Conservation (phyloP, 2,329 filamentous ascomycete species). For the Colletotrichum melonis region DNA sequence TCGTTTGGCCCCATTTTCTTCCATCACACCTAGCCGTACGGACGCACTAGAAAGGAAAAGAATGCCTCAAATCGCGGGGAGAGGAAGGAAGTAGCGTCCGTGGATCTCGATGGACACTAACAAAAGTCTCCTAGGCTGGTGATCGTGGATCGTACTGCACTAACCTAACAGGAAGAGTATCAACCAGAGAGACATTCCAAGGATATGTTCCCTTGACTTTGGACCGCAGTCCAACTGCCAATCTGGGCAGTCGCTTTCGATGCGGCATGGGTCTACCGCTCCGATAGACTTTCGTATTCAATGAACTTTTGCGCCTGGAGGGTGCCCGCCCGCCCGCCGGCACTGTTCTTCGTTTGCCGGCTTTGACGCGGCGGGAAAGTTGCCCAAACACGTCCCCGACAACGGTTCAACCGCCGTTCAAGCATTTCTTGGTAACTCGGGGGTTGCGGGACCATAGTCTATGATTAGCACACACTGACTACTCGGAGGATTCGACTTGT, state of each 20-base stretch:
- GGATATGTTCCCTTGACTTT: background rate
- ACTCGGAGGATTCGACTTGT: background rate
- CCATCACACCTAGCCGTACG: background rate
- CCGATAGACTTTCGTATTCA: background rate
- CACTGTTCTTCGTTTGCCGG: background rate
- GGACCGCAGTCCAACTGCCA: background rate
- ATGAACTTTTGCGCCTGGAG: background rate
- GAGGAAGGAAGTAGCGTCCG: background rate
- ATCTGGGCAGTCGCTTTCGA: background rate
- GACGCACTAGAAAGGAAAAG: background rate
- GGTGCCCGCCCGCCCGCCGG: background rate
- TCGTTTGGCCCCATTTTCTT: background rate
- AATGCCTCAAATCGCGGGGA: background rate
- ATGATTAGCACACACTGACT: background rate
- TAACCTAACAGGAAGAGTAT: background rate
- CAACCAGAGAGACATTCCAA: background rate
- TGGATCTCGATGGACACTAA: background rate
- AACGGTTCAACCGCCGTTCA: background rate
- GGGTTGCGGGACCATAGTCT: background rate
- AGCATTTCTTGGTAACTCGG: background rate
- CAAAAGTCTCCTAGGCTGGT: background rate
- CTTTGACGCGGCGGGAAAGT: background rate
- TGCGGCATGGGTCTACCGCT: background rate
- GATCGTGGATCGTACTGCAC: background rate
- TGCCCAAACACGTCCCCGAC: background rate